Evolutionary conservation across 441 rosid genomes (phyloP).

Genomic region (Viola pubescens): DNA sequence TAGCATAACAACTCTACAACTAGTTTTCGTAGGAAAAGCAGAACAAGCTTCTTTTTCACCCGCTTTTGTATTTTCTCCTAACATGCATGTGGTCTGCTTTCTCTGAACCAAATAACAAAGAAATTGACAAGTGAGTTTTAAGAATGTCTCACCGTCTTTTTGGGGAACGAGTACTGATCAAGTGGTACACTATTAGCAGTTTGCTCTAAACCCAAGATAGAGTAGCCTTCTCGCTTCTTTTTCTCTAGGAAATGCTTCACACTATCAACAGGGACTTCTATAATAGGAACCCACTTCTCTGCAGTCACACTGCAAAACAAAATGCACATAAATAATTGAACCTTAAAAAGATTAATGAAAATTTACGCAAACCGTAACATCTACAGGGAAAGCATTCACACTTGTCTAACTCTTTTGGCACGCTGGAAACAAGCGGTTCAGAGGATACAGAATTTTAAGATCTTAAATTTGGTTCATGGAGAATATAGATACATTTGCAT

Average conservation of each 20-base stretch:
- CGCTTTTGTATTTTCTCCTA: slow-evolving; percentile 29
- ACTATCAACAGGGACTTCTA: slow-evolving; percentile 79
- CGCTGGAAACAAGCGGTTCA: too few relatives aligned
- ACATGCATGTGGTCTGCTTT: neutral
- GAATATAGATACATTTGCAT: too few relatives aligned
- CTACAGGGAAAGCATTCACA: too few relatives aligned
- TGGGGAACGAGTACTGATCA: slow-evolving; percentile 60
- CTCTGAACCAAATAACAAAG: neutral
- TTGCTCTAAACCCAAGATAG: slow-evolving; percentile 90
- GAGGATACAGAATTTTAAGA: too few relatives aligned
- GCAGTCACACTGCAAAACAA: slow-evolving; percentile 69
- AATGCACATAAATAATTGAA: slow-evolving; percentile 13
- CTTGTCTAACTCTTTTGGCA: too few relatives aligned
- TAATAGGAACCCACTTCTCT: slow-evolving; percentile 93
- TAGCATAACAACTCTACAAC: too few relatives aligned
- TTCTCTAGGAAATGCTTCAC: slow-evolving; percentile 70
- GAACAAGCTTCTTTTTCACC: slow-evolving; percentile 64
- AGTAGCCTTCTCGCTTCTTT: slow-evolving; percentile 86
- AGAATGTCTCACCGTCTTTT: slow-evolving; percentile 54
- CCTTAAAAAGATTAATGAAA: neutral
- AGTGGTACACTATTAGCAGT: slow-evolving; percentile 83
- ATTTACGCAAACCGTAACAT: neutral
- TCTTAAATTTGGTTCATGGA: too few relatives aligned
- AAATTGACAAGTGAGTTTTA: neutral
- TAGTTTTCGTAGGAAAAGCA: slow-evolving; percentile 38